Conservation (phyloP, 148 eudicot genomes). For the Chenopodium berlandieri region DNA sequence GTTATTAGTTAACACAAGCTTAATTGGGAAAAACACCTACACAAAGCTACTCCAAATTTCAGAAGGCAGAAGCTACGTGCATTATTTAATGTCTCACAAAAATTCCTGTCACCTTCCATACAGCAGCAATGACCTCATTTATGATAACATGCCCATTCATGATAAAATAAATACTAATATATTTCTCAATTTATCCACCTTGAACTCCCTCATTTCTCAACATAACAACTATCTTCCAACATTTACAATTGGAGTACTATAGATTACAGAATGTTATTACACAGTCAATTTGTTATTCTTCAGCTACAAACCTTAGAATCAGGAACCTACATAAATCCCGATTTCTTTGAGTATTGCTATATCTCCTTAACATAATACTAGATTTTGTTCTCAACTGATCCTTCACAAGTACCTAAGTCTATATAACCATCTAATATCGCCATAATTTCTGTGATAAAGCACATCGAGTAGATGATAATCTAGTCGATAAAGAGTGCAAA, state of each 20-base stretch:
- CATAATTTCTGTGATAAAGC: not conserved
- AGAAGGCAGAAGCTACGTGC: not conserved
- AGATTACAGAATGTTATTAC: not conserved
- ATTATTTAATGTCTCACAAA: not conserved
- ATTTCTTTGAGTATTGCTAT: not conserved
- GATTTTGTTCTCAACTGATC: not conserved
- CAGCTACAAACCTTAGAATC: not conserved
- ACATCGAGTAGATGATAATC: not conserved
- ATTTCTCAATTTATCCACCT: not conserved
- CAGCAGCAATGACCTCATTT: not conserved
- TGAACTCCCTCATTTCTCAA: not conserved
- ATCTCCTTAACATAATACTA: no score
- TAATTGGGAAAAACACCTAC: not conserved
- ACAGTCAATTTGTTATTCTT: not conserved
- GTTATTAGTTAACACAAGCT: not conserved
- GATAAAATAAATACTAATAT: not conserved
- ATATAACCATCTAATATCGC: not conserved
- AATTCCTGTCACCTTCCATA: not conserved
- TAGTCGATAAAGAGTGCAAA: not conserved
- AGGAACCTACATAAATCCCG: not conserved
- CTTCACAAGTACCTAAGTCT: not conserved
- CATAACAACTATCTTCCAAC: not conserved
- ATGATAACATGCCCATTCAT: not conserved
- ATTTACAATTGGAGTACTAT: not conserved
- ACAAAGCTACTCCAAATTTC: not conserved